Conservation (phyloP, 2,329 filamentous ascomycete genomes). For the Aquanectria penicillioides region DNA sequence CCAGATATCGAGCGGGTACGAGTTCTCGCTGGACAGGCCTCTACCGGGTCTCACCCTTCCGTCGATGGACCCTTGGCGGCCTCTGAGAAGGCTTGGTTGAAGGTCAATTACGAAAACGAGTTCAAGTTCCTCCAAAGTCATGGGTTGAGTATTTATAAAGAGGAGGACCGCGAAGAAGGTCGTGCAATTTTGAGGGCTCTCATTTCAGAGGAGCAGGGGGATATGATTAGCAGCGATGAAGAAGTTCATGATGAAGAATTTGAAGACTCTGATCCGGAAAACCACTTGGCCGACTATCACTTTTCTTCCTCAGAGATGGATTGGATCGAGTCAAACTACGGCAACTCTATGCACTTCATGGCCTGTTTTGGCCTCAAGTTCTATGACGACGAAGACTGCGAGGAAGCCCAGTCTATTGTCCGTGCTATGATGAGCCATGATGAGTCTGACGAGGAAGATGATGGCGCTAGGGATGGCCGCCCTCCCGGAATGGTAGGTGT, state of each 20-base stretch:
- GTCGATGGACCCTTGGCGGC: neutral
- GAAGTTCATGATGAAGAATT: neutral
- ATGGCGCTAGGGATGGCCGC: too few relatives aligned
- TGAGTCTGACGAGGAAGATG: too few relatives aligned
- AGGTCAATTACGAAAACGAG: conserved; percentile 44
- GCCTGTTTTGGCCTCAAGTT: neutral
- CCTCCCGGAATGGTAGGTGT: too few relatives aligned
- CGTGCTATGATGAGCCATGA: neutral
- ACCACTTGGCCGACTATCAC: neutral
- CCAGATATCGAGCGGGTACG: neutral
- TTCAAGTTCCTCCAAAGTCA: conserved; percentile 45
- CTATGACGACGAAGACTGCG: neutral
- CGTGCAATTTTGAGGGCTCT: neutral
- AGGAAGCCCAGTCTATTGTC: neutral
- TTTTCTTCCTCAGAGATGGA: neutral
- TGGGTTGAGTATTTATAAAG: conserved; percentile 47
- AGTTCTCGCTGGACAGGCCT: neutral
- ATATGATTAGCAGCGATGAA: neutral
- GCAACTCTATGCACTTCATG: neutral
- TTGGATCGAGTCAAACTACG: neutral
- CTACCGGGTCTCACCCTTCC: neutral
- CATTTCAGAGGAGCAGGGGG: neutral
- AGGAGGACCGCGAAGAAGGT: conserved; percentile 50
- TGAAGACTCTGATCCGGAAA: neutral
- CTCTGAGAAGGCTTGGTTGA: conserved; percentile 46